phyloP scores from a whole-genome alignment of 2,329 filamentous ascomycete genomes.

The Paraconiothyrium sp. region DNA sequence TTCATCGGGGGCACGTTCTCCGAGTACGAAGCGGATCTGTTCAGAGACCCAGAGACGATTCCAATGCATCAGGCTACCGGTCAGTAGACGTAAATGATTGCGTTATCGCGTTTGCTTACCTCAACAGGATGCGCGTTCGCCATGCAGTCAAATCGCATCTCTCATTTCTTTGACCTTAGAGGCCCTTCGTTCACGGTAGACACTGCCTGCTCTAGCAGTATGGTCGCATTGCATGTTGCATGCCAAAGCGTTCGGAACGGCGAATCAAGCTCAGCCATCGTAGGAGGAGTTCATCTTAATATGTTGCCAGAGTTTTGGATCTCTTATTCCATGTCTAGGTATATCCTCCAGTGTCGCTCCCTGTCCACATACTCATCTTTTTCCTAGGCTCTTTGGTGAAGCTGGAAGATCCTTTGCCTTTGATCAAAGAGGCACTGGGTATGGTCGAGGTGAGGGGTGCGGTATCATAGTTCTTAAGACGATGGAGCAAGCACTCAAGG shows the following conservation, averaged over 20 bases:
- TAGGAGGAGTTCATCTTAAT: conserved; percentile 31
- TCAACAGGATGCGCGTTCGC: conserved; percentile 22
- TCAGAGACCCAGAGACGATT: conserved; percentile 35
- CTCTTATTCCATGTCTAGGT: conserved; percentile 32
- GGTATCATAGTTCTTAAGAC: conserved; percentile 68
- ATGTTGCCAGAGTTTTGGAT: conserved; percentile 39
- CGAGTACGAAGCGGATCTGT: conserved; percentile 37
- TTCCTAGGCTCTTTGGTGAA: conserved; percentile 31
- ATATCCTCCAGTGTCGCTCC: background rate
- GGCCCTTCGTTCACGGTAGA: conserved; percentile 45
- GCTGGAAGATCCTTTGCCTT: conserved; percentile 46
- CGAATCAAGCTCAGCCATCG: conserved; percentile 40
- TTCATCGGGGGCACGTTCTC: conserved; percentile 36
- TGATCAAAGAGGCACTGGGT: conserved; percentile 67
- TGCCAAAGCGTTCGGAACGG: conserved; percentile 39
- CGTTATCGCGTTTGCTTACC: conserved; percentile 15
- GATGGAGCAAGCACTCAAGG: conserved; percentile 64
- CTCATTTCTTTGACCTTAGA: conserved; percentile 41
- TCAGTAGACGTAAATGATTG: conserved; percentile 16
- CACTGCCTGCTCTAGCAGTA: conserved; percentile 43
- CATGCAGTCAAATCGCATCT: conserved; percentile 44
- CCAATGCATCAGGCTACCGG: conserved; percentile 41
- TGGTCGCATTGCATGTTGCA: conserved; percentile 41
- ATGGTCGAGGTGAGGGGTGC: conserved; percentile 71
- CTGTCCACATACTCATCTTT: conserved; percentile 17